These are phyloP conservation scores for Trametes sanguinea DNA, from an alignment of 768 basidiomycete species.

Conservation along the genomic window DNA sequence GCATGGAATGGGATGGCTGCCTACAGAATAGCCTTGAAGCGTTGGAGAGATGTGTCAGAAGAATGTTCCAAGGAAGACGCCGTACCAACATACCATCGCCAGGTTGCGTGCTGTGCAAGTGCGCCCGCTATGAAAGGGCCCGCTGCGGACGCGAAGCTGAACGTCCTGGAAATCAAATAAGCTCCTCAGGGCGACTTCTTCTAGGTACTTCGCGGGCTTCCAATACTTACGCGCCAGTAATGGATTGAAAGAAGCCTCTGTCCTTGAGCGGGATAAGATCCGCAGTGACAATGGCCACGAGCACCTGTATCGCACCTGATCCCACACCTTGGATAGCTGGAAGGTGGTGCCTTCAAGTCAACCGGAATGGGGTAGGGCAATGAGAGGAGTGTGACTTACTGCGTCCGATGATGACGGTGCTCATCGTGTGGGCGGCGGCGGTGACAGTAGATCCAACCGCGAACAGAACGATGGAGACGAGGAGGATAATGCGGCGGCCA, in stretches of 20 bases:
- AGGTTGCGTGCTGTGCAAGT: slow-evolving; percentile 14
- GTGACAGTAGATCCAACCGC: slow-evolving; percentile 42
- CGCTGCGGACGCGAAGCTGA: slow-evolving; percentile 10
- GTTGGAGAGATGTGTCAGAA: too few relatives aligned
- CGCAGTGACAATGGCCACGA: slow-evolving; percentile 28
- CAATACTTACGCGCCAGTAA: slow-evolving; percentile 18
- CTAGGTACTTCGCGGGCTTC: too few relatives aligned
- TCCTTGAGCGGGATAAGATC: slow-evolving; percentile 32
- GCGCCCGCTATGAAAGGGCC: slow-evolving; percentile 36
- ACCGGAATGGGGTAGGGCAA: too few relatives aligned
- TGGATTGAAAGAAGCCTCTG: slow-evolving; percentile 34
- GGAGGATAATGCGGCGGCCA: slow-evolving; percentile 36
- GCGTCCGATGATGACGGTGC: slow-evolving; percentile 42
- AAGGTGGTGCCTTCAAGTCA: neutral
- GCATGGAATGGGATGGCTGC: neutral
- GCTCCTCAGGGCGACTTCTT: neutral
- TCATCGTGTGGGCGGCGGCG: slow-evolving; percentile 42
- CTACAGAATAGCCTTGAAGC: slow-evolving; percentile 23
- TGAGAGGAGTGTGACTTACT: slow-evolving; percentile 1
- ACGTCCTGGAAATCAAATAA: slow-evolving; percentile 15
- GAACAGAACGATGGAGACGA: slow-evolving; percentile 36
- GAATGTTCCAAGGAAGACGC: too few relatives aligned
- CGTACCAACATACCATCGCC: slow-evolving; percentile 15
- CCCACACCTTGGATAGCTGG: slow-evolving; percentile 31
- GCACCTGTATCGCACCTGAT: slow-evolving; percentile 24